Conservation (phyloP, 108 stramenopile genomes). For the Schizochytrium sp. region DNA sequence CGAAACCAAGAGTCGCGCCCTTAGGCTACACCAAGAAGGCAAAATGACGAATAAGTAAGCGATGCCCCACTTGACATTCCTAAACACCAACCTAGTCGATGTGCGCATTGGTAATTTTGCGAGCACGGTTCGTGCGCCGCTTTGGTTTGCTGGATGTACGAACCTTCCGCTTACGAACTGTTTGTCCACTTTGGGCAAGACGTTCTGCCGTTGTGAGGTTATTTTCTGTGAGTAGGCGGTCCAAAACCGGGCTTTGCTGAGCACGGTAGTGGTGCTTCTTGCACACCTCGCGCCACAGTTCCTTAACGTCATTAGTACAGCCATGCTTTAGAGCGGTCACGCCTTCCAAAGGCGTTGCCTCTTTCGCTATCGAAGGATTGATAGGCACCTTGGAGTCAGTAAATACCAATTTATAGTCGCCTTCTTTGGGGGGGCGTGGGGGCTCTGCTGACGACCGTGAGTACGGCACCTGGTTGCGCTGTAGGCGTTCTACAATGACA, state of each 20-base stretch:
- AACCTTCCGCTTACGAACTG: slow-evolving; percentile 18
- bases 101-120: slow-evolving; percentile 56
- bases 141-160: neutral
- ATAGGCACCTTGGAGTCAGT: slow-evolving; percentile 37
- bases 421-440: neutral
- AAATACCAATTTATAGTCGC: slow-evolving; percentile 10
- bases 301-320: slow-evolving; percentile 55
- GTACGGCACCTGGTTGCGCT: neutral
- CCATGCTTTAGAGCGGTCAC: slow-evolving; percentile 44
- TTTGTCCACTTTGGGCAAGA: slow-evolving; percentile 7
- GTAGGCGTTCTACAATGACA: neutral
- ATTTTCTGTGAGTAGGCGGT: slow-evolving; percentile 39
- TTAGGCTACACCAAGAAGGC: no score
- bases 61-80: no score
- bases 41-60: no score
- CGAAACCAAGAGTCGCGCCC: no score
- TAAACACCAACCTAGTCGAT: neutral
- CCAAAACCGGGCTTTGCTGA: neutral
- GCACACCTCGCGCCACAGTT: slow-evolving; percentile 29
- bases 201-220: slow-evolving; percentile 39
- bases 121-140: neutral
- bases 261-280: neutral
- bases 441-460: slow-evolving; percentile 3
- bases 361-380: neutral
- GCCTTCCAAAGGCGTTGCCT: neutral